Percentiles rank a stretch among this genome's conserved stretches.
These are phyloP conservation scores for Ceratobasidium sp. DNA, from an alignment of 1,284 basidiomycete genomes.

Conservation along the genomic window DNA sequence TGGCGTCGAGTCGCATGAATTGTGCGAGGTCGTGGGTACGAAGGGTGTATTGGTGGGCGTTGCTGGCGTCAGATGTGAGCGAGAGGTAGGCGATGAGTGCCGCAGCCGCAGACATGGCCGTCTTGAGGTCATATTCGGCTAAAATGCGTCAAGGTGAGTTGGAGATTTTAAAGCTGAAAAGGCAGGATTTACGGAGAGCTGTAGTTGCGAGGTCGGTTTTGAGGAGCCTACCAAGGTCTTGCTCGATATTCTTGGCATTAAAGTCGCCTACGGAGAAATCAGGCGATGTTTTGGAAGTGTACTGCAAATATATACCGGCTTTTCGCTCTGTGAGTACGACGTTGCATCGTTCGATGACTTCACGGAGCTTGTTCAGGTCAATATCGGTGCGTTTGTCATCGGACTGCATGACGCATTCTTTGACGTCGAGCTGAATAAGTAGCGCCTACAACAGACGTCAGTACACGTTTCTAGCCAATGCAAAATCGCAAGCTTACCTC, in stretches of 20 bases:
- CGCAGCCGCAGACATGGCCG: conserved; percentile 82
- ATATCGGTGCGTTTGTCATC: conserved; percentile 73
- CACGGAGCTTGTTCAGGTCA: conserved; percentile 86
- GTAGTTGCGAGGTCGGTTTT: conserved; percentile 63
- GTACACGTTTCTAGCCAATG: background rate
- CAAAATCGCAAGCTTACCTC: conserved; percentile 69
- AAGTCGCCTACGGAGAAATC: conserved; percentile 77
- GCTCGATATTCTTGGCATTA: conserved; percentile 80
- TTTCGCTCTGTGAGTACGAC: conserved; percentile 92
- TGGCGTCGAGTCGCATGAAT: conserved; percentile 96
- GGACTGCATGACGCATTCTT: conserved; percentile 81
- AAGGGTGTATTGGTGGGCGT: conserved; percentile 86
- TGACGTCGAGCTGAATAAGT: conserved; percentile 95
- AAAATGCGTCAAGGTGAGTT: conserved; percentile 1
- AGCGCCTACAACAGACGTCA: conserved; percentile 73
- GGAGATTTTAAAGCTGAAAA: conserved; percentile 51
- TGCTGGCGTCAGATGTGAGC: conserved; percentile 84
- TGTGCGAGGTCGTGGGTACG: conserved; percentile 92
- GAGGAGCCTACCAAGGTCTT: conserved; percentile 86
- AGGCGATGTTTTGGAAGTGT: background rate
- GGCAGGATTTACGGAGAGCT: conserved; percentile 62
- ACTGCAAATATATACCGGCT: conserved; percentile 66
- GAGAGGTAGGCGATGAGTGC: conserved; percentile 88
- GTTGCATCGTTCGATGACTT: conserved; percentile 89
- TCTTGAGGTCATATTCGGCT: conserved; percentile 86